A percentile compares a stretch with the other conserved stretches of the same genome.
Conservation (phyloP, 1,284 basidiomycete genomes). For the Cutaneotrichosporon cyanovorans region DNA sequence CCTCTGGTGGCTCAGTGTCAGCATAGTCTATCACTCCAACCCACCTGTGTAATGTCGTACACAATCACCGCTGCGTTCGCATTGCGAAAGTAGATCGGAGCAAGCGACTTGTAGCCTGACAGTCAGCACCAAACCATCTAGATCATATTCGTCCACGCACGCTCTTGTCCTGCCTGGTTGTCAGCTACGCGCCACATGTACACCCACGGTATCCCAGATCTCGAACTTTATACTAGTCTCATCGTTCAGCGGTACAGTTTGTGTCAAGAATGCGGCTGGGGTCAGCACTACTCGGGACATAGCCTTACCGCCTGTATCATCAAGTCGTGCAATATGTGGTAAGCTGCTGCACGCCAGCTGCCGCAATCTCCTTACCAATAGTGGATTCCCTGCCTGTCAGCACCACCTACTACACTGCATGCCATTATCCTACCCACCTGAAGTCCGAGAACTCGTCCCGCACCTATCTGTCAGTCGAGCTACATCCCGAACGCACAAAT, state of each 20-base stretch:
- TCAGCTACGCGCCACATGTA: neutral
- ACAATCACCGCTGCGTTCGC: conserved; percentile 97
- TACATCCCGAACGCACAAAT: conserved; percentile 60
- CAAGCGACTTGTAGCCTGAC: conserved; percentile 48
- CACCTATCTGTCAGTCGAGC: conserved; percentile 23
- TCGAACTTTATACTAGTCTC: conserved; percentile 92
- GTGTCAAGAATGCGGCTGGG: conserved; percentile 87
- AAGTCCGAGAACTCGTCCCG: conserved; percentile 97
- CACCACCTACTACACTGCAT: too few relatives aligned
- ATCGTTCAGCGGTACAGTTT: conserved; percentile 85
- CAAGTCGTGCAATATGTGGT: neutral
- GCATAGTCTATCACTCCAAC: conserved; percentile 7
- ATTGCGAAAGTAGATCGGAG: conserved; percentile 97
- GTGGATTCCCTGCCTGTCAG: conserved; percentile 39
- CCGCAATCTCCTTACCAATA: conserved; percentile 25
- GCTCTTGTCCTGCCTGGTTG: conserved; percentile 45
- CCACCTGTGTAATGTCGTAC: conserved; percentile 81
- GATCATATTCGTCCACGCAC: conserved; percentile 18
- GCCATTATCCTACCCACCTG: conserved; percentile 53
- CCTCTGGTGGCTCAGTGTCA: conserved; percentile 31
- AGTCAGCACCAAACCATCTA: conserved; percentile 2
- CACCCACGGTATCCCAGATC: conserved; percentile 65
- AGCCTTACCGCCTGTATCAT: conserved; percentile 17
- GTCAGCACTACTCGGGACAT: conserved; percentile 3
- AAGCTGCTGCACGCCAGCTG: neutral